Base-by-base conservation (phyloP, 1,139 yeast genomes). In the Diutina siamensis region DNA sequence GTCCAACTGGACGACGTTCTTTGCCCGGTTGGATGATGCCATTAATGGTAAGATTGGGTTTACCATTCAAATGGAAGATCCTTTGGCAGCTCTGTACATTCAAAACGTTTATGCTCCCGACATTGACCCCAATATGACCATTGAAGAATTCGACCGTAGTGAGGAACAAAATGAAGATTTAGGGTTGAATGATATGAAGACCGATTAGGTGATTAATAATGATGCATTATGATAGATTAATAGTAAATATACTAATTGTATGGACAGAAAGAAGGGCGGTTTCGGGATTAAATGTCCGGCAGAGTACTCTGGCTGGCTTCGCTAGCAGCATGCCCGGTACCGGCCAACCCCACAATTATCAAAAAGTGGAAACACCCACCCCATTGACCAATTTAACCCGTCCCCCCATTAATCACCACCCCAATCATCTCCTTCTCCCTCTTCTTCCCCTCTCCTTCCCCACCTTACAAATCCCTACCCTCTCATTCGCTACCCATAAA, bases 81-180 rank as follows among this genome's bases (percentile, higher is more conserved):
- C 99, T 7, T 67, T 92, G 58, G 96, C 97, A 20, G 81, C 95
- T 5, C 87, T 97, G 0, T 94, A 94, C 59, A 83, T 94, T 53
- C 99, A 94, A 66, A 94, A 94, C 60, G 94, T 89, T 10, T 94
- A 88, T 59, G 99, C 99, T 33, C 99, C 99, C 20, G 99, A 94
- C 63, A 77, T 77, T 41, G 98, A 94, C 67, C 99, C 99, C 53
- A 87, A 89, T 61, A 92, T 94, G 97, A 72, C 63, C 35, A 76
- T 85, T 52, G 96, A 83, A 63, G 96, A 89, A 50, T 86, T 79
- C 56, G 96, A 87, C 53, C 82, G 98, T 69, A 80, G 95, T 5
- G 68, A 71, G 46, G 83, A 82, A 53, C 95, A 89, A 63, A 88
- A 92, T 59, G 98, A 94, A 58, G 92, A 83, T 46, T 75, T 92